Evolutionary conservation across 805 yeast genomes (phyloP).

Genomic region (Cyberlindnera saturnus): DNA sequence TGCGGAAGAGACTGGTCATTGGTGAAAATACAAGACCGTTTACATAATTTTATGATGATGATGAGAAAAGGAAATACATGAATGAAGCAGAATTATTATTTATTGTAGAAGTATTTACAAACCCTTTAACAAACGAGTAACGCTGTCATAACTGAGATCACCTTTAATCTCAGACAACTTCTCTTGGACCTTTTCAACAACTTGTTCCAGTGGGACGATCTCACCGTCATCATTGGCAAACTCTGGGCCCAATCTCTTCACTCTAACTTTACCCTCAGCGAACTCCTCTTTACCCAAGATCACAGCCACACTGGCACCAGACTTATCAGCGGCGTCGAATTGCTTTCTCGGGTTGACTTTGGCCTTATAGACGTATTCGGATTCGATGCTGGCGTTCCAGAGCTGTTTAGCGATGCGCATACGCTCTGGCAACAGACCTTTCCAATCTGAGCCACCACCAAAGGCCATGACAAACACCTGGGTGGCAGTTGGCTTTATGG

Average conservation of each 20-base stretch:
- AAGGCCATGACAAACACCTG: constrained; percentile 96
- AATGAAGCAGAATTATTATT: neutral
- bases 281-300: constrained; percentile 95
- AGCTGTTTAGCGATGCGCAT: constrained; percentile 76
- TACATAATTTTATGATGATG: neutral
- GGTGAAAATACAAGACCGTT: constrained; percentile 17
- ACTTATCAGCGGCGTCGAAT: constrained; percentile 94
- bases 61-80: too few species aligned
- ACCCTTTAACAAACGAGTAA: constrained; percentile 50
- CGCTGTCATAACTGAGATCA: constrained; percentile 53
- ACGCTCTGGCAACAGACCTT: constrained; percentile 86
- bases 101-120: constrained; percentile 1
- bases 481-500: constrained; percentile 77
- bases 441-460: constrained; percentile 97
- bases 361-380: constrained; percentile 87
- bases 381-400: constrained; percentile 85
- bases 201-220: constrained; percentile 54
- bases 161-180: constrained; percentile 43
- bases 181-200: constrained; percentile 47
- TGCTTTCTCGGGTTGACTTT: constrained; percentile 95
- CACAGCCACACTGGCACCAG: constrained; percentile 86
- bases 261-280: constrained; percentile 68
- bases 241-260: constrained; percentile 86
- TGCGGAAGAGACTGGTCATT: constrained; percentile 28
- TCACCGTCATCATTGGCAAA: constrained; percentile 85